Evolutionary conservation across 495 filamentous ascomycete genomes (phyloP), one percentile per base, ranked within the genome.

Genomic region (Daldinia grandis): DNA sequence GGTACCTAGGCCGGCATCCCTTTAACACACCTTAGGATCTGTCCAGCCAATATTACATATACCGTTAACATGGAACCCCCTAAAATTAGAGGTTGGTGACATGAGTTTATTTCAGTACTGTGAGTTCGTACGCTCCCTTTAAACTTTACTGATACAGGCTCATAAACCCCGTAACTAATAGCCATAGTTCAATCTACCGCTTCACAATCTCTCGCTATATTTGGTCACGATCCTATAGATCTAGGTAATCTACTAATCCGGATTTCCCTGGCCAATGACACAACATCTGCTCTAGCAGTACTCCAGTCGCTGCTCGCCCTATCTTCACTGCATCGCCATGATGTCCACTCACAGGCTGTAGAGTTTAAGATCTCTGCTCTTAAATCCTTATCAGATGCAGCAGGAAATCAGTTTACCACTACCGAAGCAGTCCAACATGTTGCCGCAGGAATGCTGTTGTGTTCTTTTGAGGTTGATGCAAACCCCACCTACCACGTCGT

Each of bases 391-490:
- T 37, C 59, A 14, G 72, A 76, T 21, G 64, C 69, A 10, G 57
- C 61, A 30, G 62, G 55, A 5, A 64, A 25, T 10, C 19, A 28
- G 24, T 42, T 74, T 15, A 56, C 30, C 55, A 62, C 66, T 15
- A 51, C 17, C 7, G 77, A 79, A 50, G 76, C 76, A 8, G 71
- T 73, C 15, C 78, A 80, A 49, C 79, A 81, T 66, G 70, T 80
- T 56, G 79, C 79, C 27, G 61, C 79, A 7, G 73, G 70, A 6
- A 80, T 81, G 79, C 50, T 81, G 10, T 60, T 81, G 35, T 77
- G 76, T 56, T 76, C 76, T 10, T 77, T 78, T 37, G 79, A 81
- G 73, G 79, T 78, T 78, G 31, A 64, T 59, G 10, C 10, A 12
- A 27, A 40, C 2, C 15, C 37, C 37, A 14, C 33, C 9, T 12